A percentile compares a stretch with the other conserved stretches of the same genome.
These are phyloP conservation scores for Peribolospora baueri DNA, from an alignment of 768 basidiomycete species.

Conservation along the genomic window DNA sequence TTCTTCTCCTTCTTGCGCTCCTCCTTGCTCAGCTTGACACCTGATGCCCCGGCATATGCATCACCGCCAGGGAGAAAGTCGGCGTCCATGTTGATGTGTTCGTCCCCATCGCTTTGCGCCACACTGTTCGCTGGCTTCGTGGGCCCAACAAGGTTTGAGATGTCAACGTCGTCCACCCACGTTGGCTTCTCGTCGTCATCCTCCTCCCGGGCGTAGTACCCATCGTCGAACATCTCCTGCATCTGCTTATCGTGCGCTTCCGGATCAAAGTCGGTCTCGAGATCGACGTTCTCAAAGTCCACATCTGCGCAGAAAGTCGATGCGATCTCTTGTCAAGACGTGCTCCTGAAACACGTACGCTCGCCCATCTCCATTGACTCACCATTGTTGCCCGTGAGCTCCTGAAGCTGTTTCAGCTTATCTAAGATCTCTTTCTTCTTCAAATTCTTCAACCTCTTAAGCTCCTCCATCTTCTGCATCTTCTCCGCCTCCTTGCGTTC, in stretches of 20 bases:
- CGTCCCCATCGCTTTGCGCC: slow-evolving; percentile 19
- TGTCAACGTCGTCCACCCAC: slow-evolving; percentile 79
- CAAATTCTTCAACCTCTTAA: slow-evolving; percentile 54
- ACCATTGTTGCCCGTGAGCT: slow-evolving; percentile 38
- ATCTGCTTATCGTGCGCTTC: slow-evolving; percentile 62
- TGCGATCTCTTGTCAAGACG: no score
- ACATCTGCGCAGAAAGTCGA: neutral
- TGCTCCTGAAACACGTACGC: no score
- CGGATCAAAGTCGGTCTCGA: slow-evolving; percentile 87
- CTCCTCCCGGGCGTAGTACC: slow-evolving; percentile 16
- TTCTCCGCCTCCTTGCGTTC: slow-evolving; percentile 57
- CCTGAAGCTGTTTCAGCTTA: slow-evolving; percentile 47
- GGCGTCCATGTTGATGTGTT: slow-evolving; percentile 29
- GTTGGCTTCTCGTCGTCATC: slow-evolving; percentile 42
- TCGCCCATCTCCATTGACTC: slow-evolving; percentile 8
- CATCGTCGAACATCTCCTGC: slow-evolving; percentile 41
- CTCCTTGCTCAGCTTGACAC: slow-evolving; percentile 2
- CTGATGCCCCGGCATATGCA: slow-evolving; percentile 17
- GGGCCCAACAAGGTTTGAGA: slow-evolving; percentile 33
- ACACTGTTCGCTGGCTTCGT: neutral
- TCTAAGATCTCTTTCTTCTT: slow-evolving; percentile 57
- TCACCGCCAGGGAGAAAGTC: slow-evolving; percentile 4
- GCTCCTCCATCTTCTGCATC: slow-evolving; percentile 48
- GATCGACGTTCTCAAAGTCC: slow-evolving; percentile 38
- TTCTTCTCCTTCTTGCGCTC: slow-evolving; percentile 10